phyloP scores from a whole-genome alignment of 164 flowering plant genomes.

The Stephania yunnanensis region DNA sequence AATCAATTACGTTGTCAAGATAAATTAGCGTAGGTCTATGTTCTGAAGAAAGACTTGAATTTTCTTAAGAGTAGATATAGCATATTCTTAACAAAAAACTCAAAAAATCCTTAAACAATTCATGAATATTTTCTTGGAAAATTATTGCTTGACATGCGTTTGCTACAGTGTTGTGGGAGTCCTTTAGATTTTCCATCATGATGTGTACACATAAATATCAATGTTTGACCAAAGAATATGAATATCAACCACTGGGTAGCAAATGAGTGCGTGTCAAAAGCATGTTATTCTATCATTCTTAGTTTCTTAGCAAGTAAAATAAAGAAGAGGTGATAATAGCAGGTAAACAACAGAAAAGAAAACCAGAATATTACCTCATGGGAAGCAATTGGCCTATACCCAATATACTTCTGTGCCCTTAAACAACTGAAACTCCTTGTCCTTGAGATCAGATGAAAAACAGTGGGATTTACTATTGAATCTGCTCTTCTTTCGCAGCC shows the following conservation, averaged over 20 bases:
- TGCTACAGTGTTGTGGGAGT: too few relatives aligned
- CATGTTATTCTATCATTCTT: too few relatives aligned
- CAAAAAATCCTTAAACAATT: not conserved
- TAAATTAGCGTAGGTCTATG: not conserved
- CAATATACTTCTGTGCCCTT: conserved; percentile 55
- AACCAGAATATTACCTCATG: conserved; percentile 39
- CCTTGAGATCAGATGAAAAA: conserved; percentile 37
- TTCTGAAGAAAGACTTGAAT: not conserved
- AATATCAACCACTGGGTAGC: too few relatives aligned
- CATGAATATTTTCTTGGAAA: not conserved
- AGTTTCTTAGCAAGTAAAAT: too few relatives aligned
- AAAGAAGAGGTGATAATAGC: too few relatives aligned
- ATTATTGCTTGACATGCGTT: too few relatives aligned
- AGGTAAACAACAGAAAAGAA: not conserved
- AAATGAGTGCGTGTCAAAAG: too few relatives aligned
- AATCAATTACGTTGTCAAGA: not conserved
- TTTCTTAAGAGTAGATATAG: not conserved
- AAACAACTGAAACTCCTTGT: conserved; percentile 66
- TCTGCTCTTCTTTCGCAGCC: conserved; percentile 17
- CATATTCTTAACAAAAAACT: not conserved
- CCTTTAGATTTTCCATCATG: too few relatives aligned
- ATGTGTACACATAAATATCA: too few relatives aligned
- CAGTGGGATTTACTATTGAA: conserved; percentile 24
- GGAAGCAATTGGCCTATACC: conserved; percentile 69
- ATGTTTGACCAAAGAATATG: too few relatives aligned